These are phyloP conservation scores for Bisporella sp. DNA, from an alignment of 2,329 filamentous ascomycete genomes.

Conservation along the genomic window DNA sequence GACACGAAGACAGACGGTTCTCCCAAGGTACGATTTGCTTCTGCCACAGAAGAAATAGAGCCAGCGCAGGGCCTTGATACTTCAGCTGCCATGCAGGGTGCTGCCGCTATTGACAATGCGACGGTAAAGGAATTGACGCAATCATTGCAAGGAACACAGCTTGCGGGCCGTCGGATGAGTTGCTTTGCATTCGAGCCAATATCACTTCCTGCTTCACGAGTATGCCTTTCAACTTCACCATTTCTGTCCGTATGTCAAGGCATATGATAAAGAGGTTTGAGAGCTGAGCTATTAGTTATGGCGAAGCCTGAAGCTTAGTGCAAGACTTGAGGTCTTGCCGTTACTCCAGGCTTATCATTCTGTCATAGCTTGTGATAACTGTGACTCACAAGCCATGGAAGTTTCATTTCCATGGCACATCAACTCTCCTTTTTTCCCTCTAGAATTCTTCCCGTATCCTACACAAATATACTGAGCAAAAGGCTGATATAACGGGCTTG, in stretches of 20 bases:
- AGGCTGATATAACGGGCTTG: background rate
- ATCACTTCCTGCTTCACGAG: conserved; percentile 77
- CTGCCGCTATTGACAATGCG: conserved; percentile 13
- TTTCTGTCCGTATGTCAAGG: background rate
- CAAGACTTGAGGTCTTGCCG: too few relatives aligned
- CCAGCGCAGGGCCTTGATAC: conserved; percentile 33
- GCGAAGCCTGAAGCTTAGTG: too few relatives aligned
- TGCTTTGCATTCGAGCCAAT: conserved; percentile 88
- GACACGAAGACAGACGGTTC: conserved; percentile 3
- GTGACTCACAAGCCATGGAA: too few relatives aligned
- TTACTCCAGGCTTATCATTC: too few relatives aligned
- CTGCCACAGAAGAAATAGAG: conserved; percentile 63
- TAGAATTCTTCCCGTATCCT: too few relatives aligned
- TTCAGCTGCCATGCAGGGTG: conserved; percentile 15
- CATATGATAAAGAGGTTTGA: background rate
- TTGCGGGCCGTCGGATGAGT: conserved; percentile 78
- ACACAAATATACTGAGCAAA: too few relatives aligned
- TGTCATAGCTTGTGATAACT: too few relatives aligned
- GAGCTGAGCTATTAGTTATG: too few relatives aligned
- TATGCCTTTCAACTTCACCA: conserved; percentile 42
- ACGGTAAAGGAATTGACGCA: conserved; percentile 47
- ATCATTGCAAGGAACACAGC: conserved; percentile 63
- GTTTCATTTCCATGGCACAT: too few relatives aligned
- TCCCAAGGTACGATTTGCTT: conserved; percentile 63
- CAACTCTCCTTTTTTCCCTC: too few relatives aligned